Conservation (phyloP, 1,284 basidiomycete genomes). For the Melampsora abietis-canadensis region DNA sequence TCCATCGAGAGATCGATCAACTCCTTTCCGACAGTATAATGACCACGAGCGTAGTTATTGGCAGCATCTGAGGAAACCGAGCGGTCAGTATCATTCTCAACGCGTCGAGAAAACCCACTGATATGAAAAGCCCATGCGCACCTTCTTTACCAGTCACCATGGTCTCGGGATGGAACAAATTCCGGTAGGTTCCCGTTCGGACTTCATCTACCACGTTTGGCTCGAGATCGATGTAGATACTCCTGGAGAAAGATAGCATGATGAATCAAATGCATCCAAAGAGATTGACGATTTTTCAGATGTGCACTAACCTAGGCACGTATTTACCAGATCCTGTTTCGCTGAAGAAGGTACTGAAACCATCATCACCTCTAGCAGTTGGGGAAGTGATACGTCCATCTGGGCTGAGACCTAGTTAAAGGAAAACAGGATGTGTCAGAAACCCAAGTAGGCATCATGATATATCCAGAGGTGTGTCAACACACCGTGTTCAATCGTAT, state of each 20-base stretch:
- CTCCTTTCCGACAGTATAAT: constrained; percentile 59
- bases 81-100: not conserved
- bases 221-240: constrained; percentile 88
- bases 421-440: not conserved
- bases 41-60: constrained; percentile 82
- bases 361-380: constrained; percentile 73
- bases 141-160: constrained; percentile 99
- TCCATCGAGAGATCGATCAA: constrained; percentile 77
- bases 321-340: constrained; percentile 66
- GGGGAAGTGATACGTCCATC: constrained; percentile 81
- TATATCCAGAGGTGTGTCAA: not conserved
- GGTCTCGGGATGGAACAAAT: constrained; percentile 97
- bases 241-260: constrained; percentile 47
- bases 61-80: constrained; percentile 25
- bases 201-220: constrained; percentile 96
- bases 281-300: not conserved
- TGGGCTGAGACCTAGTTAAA: constrained; percentile 71
- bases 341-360: constrained; percentile 94
- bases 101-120: not conserved
- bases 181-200: constrained; percentile 86
- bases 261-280: constrained; percentile 45
- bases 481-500: constrained; percentile 37
- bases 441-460: not conserved
- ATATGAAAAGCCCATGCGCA: constrained; percentile 62
- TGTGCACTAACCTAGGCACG: constrained; percentile 10